A percentile compares a stretch with the other conserved stretches of the same genome.
These are phyloP conservation scores for Calonectria pseudoreteaudii DNA, from an alignment of 2,329 filamentous ascomycete species.

Conservation along the genomic window DNA sequence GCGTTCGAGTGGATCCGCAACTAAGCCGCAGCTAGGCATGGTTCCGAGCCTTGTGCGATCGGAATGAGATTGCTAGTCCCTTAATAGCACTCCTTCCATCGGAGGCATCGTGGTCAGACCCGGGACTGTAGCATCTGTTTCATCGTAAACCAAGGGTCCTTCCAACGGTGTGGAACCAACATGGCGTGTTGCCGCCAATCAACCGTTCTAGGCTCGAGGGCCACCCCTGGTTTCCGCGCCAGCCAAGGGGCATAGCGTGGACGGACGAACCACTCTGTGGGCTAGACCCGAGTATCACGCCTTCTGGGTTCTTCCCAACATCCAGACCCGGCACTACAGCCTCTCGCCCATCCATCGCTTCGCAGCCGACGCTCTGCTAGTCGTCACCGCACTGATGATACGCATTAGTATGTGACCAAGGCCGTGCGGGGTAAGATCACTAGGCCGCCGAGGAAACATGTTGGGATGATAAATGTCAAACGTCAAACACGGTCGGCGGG, in stretches of 20 bases:
- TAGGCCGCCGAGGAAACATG: neutral
- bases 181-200: neutral
- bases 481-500: neutral
- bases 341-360: neutral
- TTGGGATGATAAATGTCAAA: neutral
- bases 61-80: neutral
- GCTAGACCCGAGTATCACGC: neutral
- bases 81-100: neutral
- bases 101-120: neutral
- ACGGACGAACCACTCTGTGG: neutral
- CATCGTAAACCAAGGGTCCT: neutral
- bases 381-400: neutral
- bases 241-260: neutral
- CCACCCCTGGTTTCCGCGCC: neutral
- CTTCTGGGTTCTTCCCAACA: neutral
- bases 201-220: neutral
- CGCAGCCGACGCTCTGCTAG: neutral
- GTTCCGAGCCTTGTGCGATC: neutral
- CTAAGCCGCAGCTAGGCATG: conserved; percentile 1
- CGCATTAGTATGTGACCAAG: neutral
- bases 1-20: neutral
- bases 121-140: neutral
- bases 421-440: neutral
- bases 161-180: neutral
- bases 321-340: neutral